Evolutionary conservation across 331 rosid species (phyloP).

Genomic region (Dryas integrifolia): DNA sequence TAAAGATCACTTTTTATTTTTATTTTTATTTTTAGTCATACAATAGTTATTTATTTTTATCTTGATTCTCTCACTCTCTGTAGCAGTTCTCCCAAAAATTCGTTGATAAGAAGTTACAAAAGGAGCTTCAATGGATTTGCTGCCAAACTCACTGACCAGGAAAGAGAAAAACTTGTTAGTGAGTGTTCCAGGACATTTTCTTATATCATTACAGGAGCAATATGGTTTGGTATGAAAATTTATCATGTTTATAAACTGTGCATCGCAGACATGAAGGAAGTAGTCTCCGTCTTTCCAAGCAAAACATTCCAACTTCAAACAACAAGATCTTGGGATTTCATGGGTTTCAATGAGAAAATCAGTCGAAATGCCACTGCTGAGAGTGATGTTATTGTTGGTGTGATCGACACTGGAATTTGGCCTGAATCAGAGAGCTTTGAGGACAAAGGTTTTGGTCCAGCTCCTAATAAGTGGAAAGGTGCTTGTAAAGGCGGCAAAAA

Average conservation of each 20-base stretch:
- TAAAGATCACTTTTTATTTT: neutral
- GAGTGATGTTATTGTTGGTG: conserved; percentile 43
- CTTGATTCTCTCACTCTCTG: neutral
- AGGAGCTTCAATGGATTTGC: conserved; percentile 38
- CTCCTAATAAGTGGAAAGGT: conserved; percentile 47
- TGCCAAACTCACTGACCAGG: conserved; percentile 25
- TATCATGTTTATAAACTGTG: neutral
- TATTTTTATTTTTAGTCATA: neutral
- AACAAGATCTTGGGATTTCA: conserved; percentile 55
- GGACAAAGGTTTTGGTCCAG: conserved; percentile 41
- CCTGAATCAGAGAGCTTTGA: conserved; percentile 45
- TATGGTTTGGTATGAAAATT: neutral
- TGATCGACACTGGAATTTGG: conserved; percentile 50
- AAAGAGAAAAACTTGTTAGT: conserved; percentile 19
- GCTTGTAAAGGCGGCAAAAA: conserved; percentile 34
- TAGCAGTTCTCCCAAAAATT: neutral
- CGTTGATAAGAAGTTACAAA: conserved; percentile 24
- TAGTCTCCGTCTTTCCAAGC: conserved; percentile 38
- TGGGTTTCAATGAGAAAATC: conserved; percentile 24
- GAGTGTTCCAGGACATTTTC: neutral
- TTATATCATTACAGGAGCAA: neutral
- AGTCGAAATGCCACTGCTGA: conserved; percentile 16
- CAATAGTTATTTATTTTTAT: too few relatives aligned
- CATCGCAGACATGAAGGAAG: conserved; percentile 28
- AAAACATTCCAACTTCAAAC: conserved; percentile 29